These are phyloP conservation scores for Agaricales sp. DNA, from an alignment of 1,284 basidiomycete species.

Conservation along the genomic window DNA sequence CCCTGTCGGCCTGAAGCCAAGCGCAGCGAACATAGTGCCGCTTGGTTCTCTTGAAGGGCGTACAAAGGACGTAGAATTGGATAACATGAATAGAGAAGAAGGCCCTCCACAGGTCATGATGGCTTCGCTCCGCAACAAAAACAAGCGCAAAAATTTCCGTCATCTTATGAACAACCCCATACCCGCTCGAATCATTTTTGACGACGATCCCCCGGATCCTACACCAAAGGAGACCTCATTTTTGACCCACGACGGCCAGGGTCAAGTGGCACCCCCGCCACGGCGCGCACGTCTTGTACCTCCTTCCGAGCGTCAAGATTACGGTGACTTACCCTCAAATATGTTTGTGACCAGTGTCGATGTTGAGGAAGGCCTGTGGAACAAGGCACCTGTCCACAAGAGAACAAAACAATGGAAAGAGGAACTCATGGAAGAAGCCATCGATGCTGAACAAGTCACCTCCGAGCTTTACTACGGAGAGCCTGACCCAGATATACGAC, in stretches of 20 bases:
- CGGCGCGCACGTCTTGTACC: slow-evolving; percentile 37
- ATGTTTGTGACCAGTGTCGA: slow-evolving; percentile 61
- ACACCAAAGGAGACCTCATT: not conserved
- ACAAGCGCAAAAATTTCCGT: slow-evolving; percentile 62
- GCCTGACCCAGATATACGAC: not conserved
- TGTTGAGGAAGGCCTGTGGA: slow-evolving; percentile 39
- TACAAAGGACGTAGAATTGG: slow-evolving; percentile 1
- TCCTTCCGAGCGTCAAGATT: slow-evolving; percentile 49
- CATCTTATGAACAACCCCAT: slow-evolving; percentile 34
- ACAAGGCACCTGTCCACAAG: slow-evolving; percentile 11
- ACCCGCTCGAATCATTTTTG: slow-evolving; percentile 53
- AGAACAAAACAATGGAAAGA: slow-evolving; percentile 10
- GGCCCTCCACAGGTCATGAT: slow-evolving; percentile 29
- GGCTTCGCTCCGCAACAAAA: slow-evolving; percentile 60
- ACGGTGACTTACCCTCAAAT: slow-evolving; percentile 40
- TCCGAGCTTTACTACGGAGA: slow-evolving; percentile 16
- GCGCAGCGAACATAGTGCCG: slow-evolving; percentile 27
- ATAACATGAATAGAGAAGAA: slow-evolving; percentile 8
- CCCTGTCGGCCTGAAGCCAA: slow-evolving; percentile 10
- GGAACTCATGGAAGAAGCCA: slow-evolving; percentile 8
- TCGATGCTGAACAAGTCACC: slow-evolving; percentile 10
- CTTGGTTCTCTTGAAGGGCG: slow-evolving; percentile 13
- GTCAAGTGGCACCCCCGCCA: slow-evolving; percentile 8
- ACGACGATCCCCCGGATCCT: slow-evolving; percentile 10
- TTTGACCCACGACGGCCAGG: not conserved